A percentile compares a stretch with the other conserved stretches of the same genome.
phyloP scores from a whole-genome alignment of 2,329 filamentous ascomycete species.

The Xylariaceae sp. region DNA sequence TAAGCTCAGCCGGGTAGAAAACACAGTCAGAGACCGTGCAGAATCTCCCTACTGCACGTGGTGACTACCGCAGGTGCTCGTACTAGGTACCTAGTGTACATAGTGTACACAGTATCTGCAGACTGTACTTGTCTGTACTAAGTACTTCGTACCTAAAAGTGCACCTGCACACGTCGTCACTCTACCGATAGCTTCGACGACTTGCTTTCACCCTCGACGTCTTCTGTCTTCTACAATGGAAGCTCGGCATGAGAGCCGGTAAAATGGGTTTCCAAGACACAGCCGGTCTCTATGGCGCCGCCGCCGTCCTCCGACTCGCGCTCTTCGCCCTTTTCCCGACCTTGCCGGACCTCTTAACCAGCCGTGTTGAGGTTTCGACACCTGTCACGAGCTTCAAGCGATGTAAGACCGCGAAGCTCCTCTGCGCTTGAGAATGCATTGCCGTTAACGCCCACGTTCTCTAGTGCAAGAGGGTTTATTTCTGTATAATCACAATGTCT shows the following conservation, averaged over 20 bases:
- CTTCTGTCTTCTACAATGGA: constrained; percentile 29
- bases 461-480: constrained; percentile 94
- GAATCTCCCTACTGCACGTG: too few species aligned
- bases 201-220: background rate
- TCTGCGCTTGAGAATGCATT: background rate
- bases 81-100: background rate
- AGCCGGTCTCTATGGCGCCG: constrained; percentile 68
- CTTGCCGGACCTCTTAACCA: constrained; percentile 78
- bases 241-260: constrained; percentile 31
- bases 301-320: constrained; percentile 72
- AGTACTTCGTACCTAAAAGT: too few species aligned
- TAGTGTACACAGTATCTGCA: background rate
- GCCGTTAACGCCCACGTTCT: constrained; percentile 3
- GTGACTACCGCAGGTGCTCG: too few species aligned
- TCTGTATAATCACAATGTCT: constrained; percentile 92
- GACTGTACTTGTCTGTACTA: background rate
- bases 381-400: constrained; percentile 98
- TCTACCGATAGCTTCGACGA: too few species aligned
- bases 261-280: constrained; percentile 38
- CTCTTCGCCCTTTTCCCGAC: constrained; percentile 78
- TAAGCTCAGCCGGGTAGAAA: too few species aligned
- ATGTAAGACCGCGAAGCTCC: constrained; percentile 52
- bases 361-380: constrained; percentile 92
- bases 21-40: too few species aligned
- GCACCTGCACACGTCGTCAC: too few species aligned